Conservation (phyloP, 768 basidiomycete genomes). For the Pleurotus eryngii region DNA sequence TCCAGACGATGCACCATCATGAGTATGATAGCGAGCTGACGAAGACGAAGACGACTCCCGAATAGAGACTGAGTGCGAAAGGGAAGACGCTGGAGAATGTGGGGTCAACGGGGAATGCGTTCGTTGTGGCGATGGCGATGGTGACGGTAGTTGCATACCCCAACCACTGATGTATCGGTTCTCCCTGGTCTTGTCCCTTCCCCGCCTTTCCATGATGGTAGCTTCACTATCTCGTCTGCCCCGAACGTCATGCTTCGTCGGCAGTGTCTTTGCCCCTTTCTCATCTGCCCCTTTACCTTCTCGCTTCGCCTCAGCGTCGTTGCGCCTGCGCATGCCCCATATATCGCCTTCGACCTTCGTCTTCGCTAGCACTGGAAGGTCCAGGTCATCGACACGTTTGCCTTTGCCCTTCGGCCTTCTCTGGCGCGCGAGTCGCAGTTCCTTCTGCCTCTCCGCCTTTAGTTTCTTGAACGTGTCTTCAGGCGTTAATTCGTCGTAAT, state of each 20-base stretch:
- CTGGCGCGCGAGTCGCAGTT: not conserved
- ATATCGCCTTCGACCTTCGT: constrained; percentile 59
- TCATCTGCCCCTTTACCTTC: constrained; percentile 2
- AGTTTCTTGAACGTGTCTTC: not conserved
- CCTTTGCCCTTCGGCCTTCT: constrained; percentile 15
- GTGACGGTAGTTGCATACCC: constrained; percentile 21
- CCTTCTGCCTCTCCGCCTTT: not conserved
- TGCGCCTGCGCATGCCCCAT: constrained; percentile 33
- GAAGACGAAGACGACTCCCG: not conserved
- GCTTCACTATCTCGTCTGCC: constrained; percentile 1
- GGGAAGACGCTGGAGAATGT: not conserved
- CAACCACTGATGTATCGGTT: constrained; percentile 30
- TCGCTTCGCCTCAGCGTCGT: constrained; percentile 10
- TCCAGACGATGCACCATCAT: not conserved
- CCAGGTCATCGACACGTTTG: constrained; percentile 24
- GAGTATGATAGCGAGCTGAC: not conserved
- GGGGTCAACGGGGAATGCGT: constrained; percentile 10
- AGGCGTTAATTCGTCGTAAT: not conserved
- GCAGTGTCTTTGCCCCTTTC: not conserved
- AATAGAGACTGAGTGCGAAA: not conserved
- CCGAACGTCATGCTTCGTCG: not conserved
- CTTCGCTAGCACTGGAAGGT: constrained; percentile 59
- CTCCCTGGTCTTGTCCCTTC: constrained; percentile 2
- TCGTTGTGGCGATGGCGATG: constrained; percentile 4
- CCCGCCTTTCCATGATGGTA: constrained; percentile 8